Percentiles rank a stretch among this genome's conserved stretches.
Conservation (phyloP, 1,284 basidiomycete genomes). For the Cryptococcus neoformans region DNA sequence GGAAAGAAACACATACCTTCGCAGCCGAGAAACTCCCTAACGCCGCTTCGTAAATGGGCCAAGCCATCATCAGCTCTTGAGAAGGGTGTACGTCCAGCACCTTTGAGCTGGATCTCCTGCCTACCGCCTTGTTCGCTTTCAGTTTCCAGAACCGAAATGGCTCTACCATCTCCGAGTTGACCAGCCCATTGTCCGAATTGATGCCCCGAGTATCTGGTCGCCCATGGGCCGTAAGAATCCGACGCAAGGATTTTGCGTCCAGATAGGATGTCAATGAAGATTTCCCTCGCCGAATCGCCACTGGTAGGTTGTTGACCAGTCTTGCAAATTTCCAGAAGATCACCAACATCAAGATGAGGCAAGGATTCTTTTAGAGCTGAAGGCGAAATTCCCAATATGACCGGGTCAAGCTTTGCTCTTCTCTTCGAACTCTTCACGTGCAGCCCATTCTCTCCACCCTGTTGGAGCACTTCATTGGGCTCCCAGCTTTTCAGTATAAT, state of each 20-base stretch:
- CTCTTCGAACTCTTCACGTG: conserved; percentile 43
- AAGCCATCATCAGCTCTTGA: conserved; percentile 87
- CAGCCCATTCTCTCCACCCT: conserved; percentile 22
- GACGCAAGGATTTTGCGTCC: conserved; percentile 72
- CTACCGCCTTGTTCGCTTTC: conserved; percentile 59
- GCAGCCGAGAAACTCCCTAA: conserved; percentile 84
- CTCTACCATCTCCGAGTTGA: conserved; percentile 95
- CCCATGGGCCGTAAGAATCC: conserved; percentile 74
- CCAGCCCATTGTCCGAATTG: conserved; percentile 94
- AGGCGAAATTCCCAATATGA: conserved; percentile 64
- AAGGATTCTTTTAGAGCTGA: conserved; percentile 69
- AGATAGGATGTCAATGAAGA: conserved; percentile 74
- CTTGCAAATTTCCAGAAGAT: conserved; percentile 57
- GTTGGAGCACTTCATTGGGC: conserved; percentile 20
- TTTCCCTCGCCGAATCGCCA: conserved; percentile 55
- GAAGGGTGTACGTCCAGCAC: conserved; percentile 90
- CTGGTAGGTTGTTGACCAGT: conserved; percentile 15
- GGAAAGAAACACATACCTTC: conserved; percentile 59
- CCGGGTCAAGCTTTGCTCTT: conserved; percentile 58
- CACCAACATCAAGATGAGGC: conserved; percentile 82
- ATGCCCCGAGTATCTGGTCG: conserved; percentile 76
- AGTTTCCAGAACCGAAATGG: conserved; percentile 79
- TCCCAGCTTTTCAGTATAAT: conserved; percentile 56
- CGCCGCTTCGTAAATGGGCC: conserved; percentile 85
- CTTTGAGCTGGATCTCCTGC: conserved; percentile 91